These are phyloP conservation scores for Aspergillus bertholletiae DNA, from an alignment of 495 filamentous ascomycete species.

Conservation along the genomic window DNA sequence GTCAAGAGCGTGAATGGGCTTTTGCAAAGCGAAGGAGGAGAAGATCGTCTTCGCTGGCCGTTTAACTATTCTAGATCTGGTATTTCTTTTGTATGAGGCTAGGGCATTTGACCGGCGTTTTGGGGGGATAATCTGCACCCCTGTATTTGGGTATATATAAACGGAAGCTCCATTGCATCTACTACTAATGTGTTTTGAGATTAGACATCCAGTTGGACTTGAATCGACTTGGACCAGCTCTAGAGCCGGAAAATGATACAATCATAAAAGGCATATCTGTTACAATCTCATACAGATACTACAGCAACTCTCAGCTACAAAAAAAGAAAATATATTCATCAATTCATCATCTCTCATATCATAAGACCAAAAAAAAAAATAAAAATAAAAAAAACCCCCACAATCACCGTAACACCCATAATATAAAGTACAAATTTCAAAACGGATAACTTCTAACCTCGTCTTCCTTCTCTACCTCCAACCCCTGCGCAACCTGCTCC, in stretches of 20 bases:
- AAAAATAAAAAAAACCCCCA: not conserved
- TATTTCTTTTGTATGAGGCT: not conserved
- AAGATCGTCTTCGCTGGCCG: constrained; percentile 6
- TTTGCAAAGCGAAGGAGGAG: constrained; percentile 27
- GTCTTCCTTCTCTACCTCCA: constrained; percentile 59
- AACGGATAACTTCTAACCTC: constrained; percentile 52
- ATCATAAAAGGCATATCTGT: too few relatives aligned
- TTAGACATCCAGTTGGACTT: not conserved
- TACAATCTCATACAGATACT: too few relatives aligned
- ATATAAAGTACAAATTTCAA: too few relatives aligned
- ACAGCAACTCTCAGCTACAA: too few relatives aligned
- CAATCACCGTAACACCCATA: too few relatives aligned
- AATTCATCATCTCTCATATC: too few relatives aligned
- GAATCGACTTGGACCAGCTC: not conserved
- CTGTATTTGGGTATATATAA: not conserved
- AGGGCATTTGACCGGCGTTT: not conserved
- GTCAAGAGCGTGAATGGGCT: constrained; percentile 53
- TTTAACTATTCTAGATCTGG: not conserved
- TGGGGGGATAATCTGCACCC: not conserved
- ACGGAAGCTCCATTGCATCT: not conserved
- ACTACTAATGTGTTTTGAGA: not conserved
- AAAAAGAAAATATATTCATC: too few relatives aligned
- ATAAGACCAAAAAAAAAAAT: too few relatives aligned
- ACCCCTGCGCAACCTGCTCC: constrained; percentile 66
- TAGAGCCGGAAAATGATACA: not conserved